Evolutionary conservation across 2,329 filamentous ascomycete species (phyloP), one percentile per base, ranked within the genome.

Genomic region (Aspergillus japonicus): DNA sequence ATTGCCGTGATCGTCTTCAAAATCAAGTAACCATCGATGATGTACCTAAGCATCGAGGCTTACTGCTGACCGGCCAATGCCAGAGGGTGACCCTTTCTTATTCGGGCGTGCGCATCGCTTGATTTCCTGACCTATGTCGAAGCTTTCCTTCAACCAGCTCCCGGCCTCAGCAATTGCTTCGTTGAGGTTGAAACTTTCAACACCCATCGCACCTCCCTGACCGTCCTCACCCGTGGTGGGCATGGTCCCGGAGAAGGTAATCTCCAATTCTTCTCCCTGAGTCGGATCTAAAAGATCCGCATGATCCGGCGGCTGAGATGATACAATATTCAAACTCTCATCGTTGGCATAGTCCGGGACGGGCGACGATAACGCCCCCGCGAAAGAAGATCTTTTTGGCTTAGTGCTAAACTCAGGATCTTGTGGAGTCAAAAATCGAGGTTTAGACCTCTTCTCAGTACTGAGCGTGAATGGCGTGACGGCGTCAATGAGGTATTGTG

Each of bases 91-190:
- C 11, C 62, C 58, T 6, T 16, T 50, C 24, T 56, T 42, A n/a
- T 54, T 62, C 3, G 55, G 50, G 39, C 61, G 65, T 33, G 58
- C 65, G 48, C 61, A 59, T 6, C 64, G 58, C 47, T 62, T 62
- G 47, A 70, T 60, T 6, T 79, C 74, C 54, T 71, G 73, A 56
- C 77, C 72, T 21, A 77, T 68, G 60, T 80, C 76, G 64, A 77
- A 80, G 59, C 74, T 78, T 54, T 78, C 71, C 42, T 73, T 74
- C n/a, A 81, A 65, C 70, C 77, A 80, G 61, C 76, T 80, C 5
- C 78, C 78, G 10, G 77, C 70, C 57, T 80, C 78, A 5, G 74
- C 74, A n/a, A 81, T 78, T 1, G 77, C 77, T 64, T 77, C 74
- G 48, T 71, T 76, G 5, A 80, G 70, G 57, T 79, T 73, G 54